Evolutionary conservation across 768 basidiomycete genomes (phyloP), one percentile per base, ranked within the genome.

Genomic region (Serendipita sp.): DNA sequence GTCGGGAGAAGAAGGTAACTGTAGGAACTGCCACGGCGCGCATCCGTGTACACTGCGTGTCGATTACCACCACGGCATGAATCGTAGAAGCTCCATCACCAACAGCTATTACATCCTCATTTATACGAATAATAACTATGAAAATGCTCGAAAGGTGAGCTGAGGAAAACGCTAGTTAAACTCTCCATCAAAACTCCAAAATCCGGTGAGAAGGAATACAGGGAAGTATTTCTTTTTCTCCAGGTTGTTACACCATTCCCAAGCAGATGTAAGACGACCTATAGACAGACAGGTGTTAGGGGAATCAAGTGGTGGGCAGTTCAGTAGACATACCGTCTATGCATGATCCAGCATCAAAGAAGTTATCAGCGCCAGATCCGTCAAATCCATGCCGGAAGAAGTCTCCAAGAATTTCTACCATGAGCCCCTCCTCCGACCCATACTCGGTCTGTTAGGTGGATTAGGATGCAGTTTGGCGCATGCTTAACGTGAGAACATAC

Each of bases 351-450:
- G 89, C 90, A 71, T 92, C 89, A 71, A 86, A 90, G 76, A 89
- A 91, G 72, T 89, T 91, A 71, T 91, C 89, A 2, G 89, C 90
- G n/a, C 90, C 90, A 30, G 87, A 89, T 0, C 90, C 90, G 73
- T 92, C 89, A 71, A 92, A 92, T 1, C 85, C 90, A 69, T 92
- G 90, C 56, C 86, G 78, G 75, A 92, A 92, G 77, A 92, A 91
- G 73, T 92, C 90, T 35, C 81, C 78, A 54, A 92, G 75, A 68
- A 92, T 86, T 66, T 90, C 89, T 62, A 77, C 79, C 37, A 77
- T 77, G 54, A 85, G 80, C 69, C 82, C 82, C 5, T 91, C 90
- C 8, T 76, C 73, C 15, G 86, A 86, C 3, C 90, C 90, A 71
- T 86, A 92, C 72, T 92, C 90, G 68, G 82, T 80, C 41, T 41